Base-by-base conservation (phyloP, 805 yeast genomes). In the Candida ulmi region DNA sequence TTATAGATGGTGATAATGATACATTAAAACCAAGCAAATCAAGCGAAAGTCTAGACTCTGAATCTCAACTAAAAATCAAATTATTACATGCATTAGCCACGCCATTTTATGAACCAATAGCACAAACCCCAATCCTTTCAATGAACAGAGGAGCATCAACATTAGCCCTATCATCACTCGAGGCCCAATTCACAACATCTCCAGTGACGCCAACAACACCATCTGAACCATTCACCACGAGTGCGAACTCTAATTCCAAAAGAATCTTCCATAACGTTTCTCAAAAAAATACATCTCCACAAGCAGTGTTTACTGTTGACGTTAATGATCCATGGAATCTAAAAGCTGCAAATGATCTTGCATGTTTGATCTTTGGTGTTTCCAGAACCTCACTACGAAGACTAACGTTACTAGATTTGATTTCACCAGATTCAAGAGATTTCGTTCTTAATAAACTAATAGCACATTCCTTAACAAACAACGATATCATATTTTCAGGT, bases 321-420 rank as follows among this genome's bases (percentile, higher is more conserved):
- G 65, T 74, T 18, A 76, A 73, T 12, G 71, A 74, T 35, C 97
- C 97, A 1, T 90, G 93, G 90, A 63, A 68, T 21, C 72, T 90
- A 36, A 77, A 76, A 52, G 90, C 95, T 7, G 88, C 95, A 13
- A 90, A 91, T 57, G 97, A 90, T 61, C 67, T 88, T 47, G 95
- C 96, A 0, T 85, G 95, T 54, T 68, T 88, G 43, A 78, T 86
- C 66, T 85, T 90, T 62, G 96, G 96, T 15, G 77, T 85, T 4
- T 78, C 87, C 34, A 76, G 79, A 52, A 69, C 67, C 28, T 79
- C 80, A 23, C 66, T 88, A 27, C 71, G 73, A 28, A 69, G 80
- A 15, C 60, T 82, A 37, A 76, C 87, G 0, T 66, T 90, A 27
- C 68, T 87, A 65, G 95, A 85, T 59, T 69, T 88, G 47, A 78